Percentiles rank a stretch among this genome's conserved stretches.
Evolutionary conservation across 1,284 basidiomycete genomes (phyloP).

Genomic region (Austroboletus novae-zelandiae): DNA sequence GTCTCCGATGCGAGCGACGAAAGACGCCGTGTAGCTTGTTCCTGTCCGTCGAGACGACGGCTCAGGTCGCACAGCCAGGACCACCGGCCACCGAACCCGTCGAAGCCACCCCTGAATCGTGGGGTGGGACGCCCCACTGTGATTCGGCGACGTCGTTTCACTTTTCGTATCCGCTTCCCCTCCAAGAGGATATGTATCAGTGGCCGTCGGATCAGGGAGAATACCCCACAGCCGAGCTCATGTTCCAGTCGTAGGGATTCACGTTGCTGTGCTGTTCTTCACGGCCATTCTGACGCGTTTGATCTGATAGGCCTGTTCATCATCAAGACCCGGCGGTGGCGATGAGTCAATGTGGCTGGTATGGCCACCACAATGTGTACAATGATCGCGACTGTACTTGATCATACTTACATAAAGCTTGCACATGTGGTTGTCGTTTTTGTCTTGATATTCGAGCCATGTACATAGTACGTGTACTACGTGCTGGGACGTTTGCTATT

Average conservation of each 20-base stretch:
- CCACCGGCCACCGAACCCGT: background rate
- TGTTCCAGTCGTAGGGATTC: constrained; percentile 9
- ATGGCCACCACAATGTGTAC: constrained; percentile 11
- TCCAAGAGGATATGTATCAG: constrained; percentile 1
- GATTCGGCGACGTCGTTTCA: constrained; percentile 5
- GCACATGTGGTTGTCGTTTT: background rate
- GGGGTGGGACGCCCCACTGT: constrained; percentile 12
- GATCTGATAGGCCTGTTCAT: constrained; percentile 1
- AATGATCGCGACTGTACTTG: constrained; percentile 9
- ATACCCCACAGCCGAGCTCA: constrained; percentile 7
- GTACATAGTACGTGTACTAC: background rate
- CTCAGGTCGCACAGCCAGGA: constrained; percentile 6
- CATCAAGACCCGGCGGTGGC: constrained; percentile 13
- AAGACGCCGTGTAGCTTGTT: constrained; percentile 22
- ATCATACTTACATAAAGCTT: constrained; percentile 11
- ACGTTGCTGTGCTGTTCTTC: background rate
- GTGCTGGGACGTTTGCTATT: background rate
- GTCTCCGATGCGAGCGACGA: constrained; percentile 19
- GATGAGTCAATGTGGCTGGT: constrained; percentile 3
- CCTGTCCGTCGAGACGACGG: constrained; percentile 2
- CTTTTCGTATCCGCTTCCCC: background rate
- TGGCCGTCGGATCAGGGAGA: constrained; percentile 3
- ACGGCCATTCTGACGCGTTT: constrained; percentile 6
- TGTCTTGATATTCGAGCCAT: constrained; percentile 1
- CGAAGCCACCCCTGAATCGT: constrained; percentile 8